These are phyloP conservation scores for Pterothamnion heteromorphum DNA, from an alignment of 31 red algal species.

Conservation along the genomic window DNA sequence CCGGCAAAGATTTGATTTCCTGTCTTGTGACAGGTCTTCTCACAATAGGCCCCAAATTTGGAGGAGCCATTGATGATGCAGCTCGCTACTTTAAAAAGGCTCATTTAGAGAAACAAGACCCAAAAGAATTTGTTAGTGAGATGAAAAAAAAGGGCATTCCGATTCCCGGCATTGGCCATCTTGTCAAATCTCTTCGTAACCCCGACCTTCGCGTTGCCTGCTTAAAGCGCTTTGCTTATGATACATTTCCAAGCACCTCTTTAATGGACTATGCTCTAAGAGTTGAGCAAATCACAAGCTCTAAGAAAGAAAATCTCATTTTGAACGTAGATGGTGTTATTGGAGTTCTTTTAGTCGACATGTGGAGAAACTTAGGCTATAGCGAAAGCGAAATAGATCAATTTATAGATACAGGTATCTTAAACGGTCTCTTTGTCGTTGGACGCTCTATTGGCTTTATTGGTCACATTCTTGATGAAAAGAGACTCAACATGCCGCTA, in stretches of 20 bases:
- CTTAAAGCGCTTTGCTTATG: conserved; percentile 72
- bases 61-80: conserved; percentile 93
- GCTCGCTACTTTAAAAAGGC: conserved; percentile 83
- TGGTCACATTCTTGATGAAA: conserved; percentile 95
- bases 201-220: conserved; percentile 93
- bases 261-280: conserved; percentile 75
- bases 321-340: conserved; percentile 98
- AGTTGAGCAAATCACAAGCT: conserved; percentile 87
- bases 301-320: conserved; percentile 90
- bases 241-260: conserved; percentile 78
- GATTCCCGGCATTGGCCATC: conserved; percentile 94
- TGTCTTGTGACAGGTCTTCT: conserved; percentile 88
- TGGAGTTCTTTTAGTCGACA: conserved; percentile 85
- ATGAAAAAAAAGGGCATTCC: conserved; percentile 86
- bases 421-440: conserved; percentile 91
- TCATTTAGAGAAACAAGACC: conserved; percentile 52
- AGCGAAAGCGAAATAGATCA: conserved; percentile 65
- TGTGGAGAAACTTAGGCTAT: conserved; percentile 67
- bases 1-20: conserved; percentile 91
- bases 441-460: conserved; percentile 98
- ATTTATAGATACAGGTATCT: conserved; percentile 81
- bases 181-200: conserved; percentile 91
- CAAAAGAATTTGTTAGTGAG: conserved; percentile 91
- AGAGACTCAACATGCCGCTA: conserved; percentile 90
- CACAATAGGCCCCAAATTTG: conserved; percentile 95